These are phyloP conservation scores for Plasmopara viticola DNA, from an alignment of 352 stramenopile species.

Conservation along the genomic window DNA sequence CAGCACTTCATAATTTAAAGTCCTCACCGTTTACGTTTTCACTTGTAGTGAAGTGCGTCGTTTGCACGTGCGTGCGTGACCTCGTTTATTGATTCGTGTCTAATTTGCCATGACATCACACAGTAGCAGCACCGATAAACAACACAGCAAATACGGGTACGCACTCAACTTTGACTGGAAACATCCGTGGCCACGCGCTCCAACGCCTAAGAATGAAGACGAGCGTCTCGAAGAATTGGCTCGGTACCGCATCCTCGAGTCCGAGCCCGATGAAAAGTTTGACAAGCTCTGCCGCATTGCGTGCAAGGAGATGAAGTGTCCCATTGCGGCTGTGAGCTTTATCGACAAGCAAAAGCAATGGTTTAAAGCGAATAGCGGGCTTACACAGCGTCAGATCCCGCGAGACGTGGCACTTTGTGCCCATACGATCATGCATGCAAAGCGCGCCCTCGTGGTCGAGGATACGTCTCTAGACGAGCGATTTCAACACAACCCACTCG, in stretches of 20 bases:
- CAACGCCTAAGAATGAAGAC: constrained; percentile 65
- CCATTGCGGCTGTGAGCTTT: constrained; percentile 80
- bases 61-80: no score
- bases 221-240: constrained; percentile 54
- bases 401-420: constrained; percentile 76
- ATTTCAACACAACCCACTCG: constrained; percentile 78
- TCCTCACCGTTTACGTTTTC: constrained; percentile 10
- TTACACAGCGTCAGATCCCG: constrained; percentile 81
- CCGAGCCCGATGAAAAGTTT: constrained; percentile 78
- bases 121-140: constrained; percentile 4
- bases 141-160: constrained; percentile 52
- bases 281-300: constrained; percentile 84
- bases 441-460: constrained; percentile 72
- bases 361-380: constrained; percentile 82
- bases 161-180: constrained; percentile 81
- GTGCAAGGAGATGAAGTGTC: constrained; percentile 87
- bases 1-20: constrained; percentile 23
- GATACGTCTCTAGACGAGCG: constrained; percentile 78
- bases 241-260: constrained; percentile 76
- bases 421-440: constrained; percentile 84
- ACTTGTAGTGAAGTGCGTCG: not conserved
- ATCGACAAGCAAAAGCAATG: constrained; percentile 85
- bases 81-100: constrained; percentile 1
- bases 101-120: constrained; percentile 4
- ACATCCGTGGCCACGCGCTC: constrained; percentile 73